Conservation (phyloP, 805 yeast genomes). For the Zygoascus bituminiphila region DNA sequence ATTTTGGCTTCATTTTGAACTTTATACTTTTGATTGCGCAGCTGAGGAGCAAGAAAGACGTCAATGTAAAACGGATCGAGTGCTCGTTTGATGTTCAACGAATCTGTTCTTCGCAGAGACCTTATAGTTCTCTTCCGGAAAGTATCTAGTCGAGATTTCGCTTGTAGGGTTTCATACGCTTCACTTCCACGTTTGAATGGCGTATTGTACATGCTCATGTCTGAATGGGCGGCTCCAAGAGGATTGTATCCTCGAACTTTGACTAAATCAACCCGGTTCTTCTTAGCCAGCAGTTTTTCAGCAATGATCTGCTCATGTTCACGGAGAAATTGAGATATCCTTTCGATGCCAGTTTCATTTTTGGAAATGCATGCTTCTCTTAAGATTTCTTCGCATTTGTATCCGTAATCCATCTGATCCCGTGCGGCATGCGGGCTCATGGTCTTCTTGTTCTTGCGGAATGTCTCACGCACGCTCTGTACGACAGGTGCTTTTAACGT, state of each 20-base stretch:
- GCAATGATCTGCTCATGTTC: neutral
- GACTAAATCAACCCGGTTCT: neutral
- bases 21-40: neutral
- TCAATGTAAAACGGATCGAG: slow-evolving; percentile 9
- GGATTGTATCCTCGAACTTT: neutral
- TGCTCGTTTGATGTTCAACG: slow-evolving; percentile 1
- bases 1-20: neutral
- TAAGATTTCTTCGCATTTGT: slow-evolving; percentile 9
- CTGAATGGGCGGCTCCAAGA: neutral
- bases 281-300: neutral
- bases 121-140: slow-evolving; percentile 5
- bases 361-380: slow-evolving; percentile 1
- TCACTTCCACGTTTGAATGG: neutral
- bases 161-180: neutral
- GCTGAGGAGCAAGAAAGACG: slow-evolving; percentile 8
- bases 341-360: neutral
- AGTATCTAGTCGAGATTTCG: slow-evolving; percentile 2
- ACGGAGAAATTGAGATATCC: neutral
- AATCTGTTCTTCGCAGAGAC: neutral
- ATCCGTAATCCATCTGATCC: slow-evolving; percentile 7
- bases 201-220: neutral
- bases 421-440: slow-evolving; percentile 3
- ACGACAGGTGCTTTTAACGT: neutral
- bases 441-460: neutral
- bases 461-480: neutral